These are phyloP conservation scores for Grigorovia humatica DNA, from an alignment of 805 yeast genomes.

Conservation along the genomic window DNA sequence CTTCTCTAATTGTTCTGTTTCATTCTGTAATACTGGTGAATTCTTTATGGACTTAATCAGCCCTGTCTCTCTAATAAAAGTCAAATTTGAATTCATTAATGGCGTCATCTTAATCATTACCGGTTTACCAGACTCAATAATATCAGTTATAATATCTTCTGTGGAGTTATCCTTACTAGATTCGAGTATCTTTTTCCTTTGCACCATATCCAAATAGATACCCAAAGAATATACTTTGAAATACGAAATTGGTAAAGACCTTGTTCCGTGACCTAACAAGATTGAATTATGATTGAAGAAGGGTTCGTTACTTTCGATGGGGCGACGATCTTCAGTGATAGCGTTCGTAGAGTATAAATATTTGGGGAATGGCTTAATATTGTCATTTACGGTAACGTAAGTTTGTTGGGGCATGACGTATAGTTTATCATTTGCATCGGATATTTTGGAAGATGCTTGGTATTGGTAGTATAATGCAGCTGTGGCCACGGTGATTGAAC, in stretches of 20 bases:
- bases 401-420: background rate
- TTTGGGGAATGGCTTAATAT: slow-evolving; percentile 41
- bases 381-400: slow-evolving; percentile 30
- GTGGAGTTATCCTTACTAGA: background rate
- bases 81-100: slow-evolving; percentile 81
- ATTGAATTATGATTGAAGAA: slow-evolving; percentile 32
- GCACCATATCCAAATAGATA: slow-evolving; percentile 49
- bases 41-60: slow-evolving; percentile 70
- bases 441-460: background rate
- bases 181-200: background rate
- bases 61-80: slow-evolving; percentile 75
- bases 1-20: slow-evolving; percentile 32
- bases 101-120: slow-evolving; percentile 74
- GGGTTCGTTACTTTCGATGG: background rate
- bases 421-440: background rate
- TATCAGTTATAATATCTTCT: background rate
- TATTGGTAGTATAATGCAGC: background rate
- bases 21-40: slow-evolving; percentile 18
- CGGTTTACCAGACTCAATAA: background rate
- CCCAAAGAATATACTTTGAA: slow-evolving; percentile 87
- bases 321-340: background rate
- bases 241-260: slow-evolving; percentile 72
- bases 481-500: background rate
- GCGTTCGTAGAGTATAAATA: slow-evolving; percentile 16
- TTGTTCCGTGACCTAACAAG: slow-evolving; percentile 68